phyloP scores from a whole-genome alignment of 208 protist genomes.

The Borovskyia barvae region DNA sequence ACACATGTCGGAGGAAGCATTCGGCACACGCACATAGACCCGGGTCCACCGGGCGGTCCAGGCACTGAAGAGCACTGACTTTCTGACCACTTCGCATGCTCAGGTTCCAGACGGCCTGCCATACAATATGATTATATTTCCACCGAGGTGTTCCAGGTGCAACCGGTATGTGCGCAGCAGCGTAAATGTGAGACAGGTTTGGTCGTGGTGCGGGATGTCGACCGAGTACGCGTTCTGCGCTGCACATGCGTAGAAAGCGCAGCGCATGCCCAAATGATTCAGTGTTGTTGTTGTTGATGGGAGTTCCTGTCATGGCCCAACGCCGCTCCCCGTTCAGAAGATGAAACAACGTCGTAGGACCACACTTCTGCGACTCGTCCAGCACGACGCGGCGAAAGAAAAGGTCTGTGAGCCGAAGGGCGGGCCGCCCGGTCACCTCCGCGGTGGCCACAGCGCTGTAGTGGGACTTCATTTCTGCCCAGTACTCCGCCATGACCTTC shows the following conservation, averaged over 20 bases:
- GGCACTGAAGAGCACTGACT: too few relatives aligned
- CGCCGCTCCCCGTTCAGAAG: slow-evolving; percentile 30
- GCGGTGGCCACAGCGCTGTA: slow-evolving; percentile 7
- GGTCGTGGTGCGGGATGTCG: not conserved
- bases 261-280: slow-evolving; percentile 25
- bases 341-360: slow-evolving; percentile 23
- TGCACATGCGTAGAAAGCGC: slow-evolving; percentile 23
- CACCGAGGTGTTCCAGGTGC: not conserved
- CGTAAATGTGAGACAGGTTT: not conserved
- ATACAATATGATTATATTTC: too few relatives aligned
- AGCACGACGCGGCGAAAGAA: slow-evolving; percentile 53
- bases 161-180: slow-evolving; percentile 1
- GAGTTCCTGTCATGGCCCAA: slow-evolving; percentile 62
- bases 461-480: slow-evolving; percentile 6
- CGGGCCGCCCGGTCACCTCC: slow-evolving; percentile 10
- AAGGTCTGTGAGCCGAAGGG: slow-evolving; percentile 30
- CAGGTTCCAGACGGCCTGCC: too few relatives aligned
- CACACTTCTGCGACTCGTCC: slow-evolving; percentile 60
- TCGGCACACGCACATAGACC: too few relatives aligned
- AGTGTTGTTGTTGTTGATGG: slow-evolving; percentile 51
- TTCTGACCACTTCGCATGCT: too few relatives aligned
- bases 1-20: too few relatives aligned
- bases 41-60: too few relatives aligned
- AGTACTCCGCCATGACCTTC: slow-evolving; percentile 7
- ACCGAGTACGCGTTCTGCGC: slow-evolving; percentile 4